Evolutionary conservation across 177 flowering plant species (phyloP), one percentile per base, ranked within the genome.

Genomic region (Vitis hybrid): DNA sequence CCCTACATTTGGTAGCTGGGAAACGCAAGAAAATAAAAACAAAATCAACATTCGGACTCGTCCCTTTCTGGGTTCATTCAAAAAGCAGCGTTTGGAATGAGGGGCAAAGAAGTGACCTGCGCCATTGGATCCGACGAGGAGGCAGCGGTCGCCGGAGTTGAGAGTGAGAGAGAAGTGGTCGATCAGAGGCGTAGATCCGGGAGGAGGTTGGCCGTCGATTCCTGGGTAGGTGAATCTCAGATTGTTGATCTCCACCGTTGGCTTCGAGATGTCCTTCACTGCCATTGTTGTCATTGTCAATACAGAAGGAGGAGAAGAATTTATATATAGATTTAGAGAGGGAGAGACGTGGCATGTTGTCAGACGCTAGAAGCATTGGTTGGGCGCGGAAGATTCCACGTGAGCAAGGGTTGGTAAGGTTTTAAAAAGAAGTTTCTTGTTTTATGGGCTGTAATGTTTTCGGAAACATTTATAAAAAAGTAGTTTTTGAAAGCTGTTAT

Each of bases 51-150:
- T 35, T 35, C 40, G 5, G 40, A 35, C 40, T 35, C 5, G 40
- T 35, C 40, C 40, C 40, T 35, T 35, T 35, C 6, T 35, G 64
- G 7, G 4, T n/a, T 6, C 14, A 70, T 54, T 21, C 11, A 50
- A 15, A 69, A 54, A 27, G 14, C 27, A 50, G 12, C 3, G 16
- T 27, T 46, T 9, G 10, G 12, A 30, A 64, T 18, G 12, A 14
- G 2, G 11, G 50, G 52, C 48, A n/a, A 14, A 11, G n/a, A 40
- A 59, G 52, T 64, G 12, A 92, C 98, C 97, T 6, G 99, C 98
- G 69, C 99, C 99, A 72, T 95, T 95, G 56, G 99, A 89, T 68
- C 99, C 99, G 19, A 95, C 97, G 51, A 95, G 96, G 51, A 95
- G 94, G 76, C 97, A 95, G 11, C 98, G 91, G 0, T 90, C 85